Conservation (phyloP, 805 yeast species). For the Isabelozyma pseudorhagii region DNA sequence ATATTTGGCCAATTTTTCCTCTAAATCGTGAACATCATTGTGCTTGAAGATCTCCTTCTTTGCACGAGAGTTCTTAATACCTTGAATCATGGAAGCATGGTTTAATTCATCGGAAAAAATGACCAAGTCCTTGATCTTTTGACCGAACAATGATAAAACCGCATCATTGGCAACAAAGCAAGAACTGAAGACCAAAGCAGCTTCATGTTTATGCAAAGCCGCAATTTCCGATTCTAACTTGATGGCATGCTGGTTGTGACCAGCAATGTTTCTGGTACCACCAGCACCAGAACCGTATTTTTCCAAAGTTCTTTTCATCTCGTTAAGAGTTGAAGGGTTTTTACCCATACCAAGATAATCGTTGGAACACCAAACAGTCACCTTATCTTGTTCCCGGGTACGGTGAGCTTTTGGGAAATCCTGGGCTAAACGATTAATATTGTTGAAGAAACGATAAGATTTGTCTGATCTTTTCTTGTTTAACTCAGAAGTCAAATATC, state of each 20-base stretch:
- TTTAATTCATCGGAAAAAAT: slow-evolving; percentile 90
- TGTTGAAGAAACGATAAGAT: slow-evolving; percentile 94
- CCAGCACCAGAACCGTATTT: slow-evolving; percentile 99
- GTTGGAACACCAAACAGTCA: slow-evolving; percentile 98
- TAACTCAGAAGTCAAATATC: slow-evolving; percentile 65
- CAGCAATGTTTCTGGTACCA: slow-evolving; percentile 98
- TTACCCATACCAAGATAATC: slow-evolving; percentile 96
- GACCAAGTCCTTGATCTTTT: slow-evolving; percentile 83
- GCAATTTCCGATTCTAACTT: slow-evolving; percentile 84
- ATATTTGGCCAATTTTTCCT: slow-evolving; percentile 68
- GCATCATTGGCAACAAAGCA: slow-evolving; percentile 98
- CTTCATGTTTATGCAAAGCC: slow-evolving; percentile 88
- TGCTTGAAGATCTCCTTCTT: slow-evolving; percentile 89
- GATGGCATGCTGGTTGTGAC: slow-evolving; percentile 91
- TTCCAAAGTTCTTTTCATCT: slow-evolving; percentile 77
- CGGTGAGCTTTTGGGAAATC: slow-evolving; percentile 95
- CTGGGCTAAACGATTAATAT: slow-evolving; percentile 90
- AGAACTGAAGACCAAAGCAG: slow-evolving; percentile 90
- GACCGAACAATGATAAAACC: slow-evolving; percentile 84
- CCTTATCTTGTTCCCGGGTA: slow-evolving; percentile 69
- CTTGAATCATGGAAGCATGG: slow-evolving; percentile 98
- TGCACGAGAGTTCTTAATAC: slow-evolving; percentile 86
- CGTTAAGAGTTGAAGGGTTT: slow-evolving; percentile 65
- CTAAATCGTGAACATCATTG: slow-evolving; percentile 83
- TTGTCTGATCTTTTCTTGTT: slow-evolving; percentile 77